Conservation (phyloP, 768 basidiomycete genomes). For the Chalciporus pseudorubinellus region DNA sequence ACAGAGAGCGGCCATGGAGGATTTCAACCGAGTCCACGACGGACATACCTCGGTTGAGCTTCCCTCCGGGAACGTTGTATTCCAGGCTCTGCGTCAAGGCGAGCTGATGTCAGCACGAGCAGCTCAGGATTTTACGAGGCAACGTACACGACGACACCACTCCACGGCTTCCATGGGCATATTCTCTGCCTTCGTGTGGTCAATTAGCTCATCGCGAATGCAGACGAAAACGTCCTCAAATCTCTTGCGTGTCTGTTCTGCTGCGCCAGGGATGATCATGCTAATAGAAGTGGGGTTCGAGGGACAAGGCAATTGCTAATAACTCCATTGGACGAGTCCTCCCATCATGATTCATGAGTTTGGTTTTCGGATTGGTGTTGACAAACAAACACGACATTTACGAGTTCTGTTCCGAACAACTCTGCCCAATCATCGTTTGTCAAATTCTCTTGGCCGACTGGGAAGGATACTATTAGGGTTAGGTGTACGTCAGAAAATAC, state of each 20-base stretch:
- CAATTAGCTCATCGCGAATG: conserved; percentile 59
- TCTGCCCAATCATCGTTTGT: too few relatives aligned
- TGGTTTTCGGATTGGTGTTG: too few relatives aligned
- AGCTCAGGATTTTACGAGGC: conserved; percentile 50
- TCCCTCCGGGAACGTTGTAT: conserved; percentile 94
- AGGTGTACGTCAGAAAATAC: too few relatives aligned
- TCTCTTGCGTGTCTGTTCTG: conserved; percentile 37
- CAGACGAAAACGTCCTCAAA: conserved; percentile 73
- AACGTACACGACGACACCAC: conserved; percentile 55
- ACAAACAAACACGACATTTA: too few relatives aligned
- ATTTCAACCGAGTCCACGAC: conserved; percentile 93
- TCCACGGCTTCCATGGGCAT: conserved; percentile 83
- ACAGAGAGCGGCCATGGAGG: conserved; percentile 54
- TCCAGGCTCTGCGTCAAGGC: conserved; percentile 62
- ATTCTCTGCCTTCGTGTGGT: conserved; percentile 58
- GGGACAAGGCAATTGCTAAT: too few relatives aligned
- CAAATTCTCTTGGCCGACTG: too few relatives aligned
- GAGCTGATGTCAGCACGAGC: background rate
- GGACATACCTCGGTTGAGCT: conserved; percentile 92
- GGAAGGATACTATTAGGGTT: too few relatives aligned
- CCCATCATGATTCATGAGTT: too few relatives aligned
- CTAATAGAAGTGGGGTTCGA: too few relatives aligned
- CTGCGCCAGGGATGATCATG: too few relatives aligned
- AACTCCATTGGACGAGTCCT: too few relatives aligned
- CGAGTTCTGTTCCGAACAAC: too few relatives aligned